Evolutionary conservation across 805 yeast genomes (phyloP), one percentile per base, ranked within the genome.

Genomic region (Wickerhamiella shivajii): DNA sequence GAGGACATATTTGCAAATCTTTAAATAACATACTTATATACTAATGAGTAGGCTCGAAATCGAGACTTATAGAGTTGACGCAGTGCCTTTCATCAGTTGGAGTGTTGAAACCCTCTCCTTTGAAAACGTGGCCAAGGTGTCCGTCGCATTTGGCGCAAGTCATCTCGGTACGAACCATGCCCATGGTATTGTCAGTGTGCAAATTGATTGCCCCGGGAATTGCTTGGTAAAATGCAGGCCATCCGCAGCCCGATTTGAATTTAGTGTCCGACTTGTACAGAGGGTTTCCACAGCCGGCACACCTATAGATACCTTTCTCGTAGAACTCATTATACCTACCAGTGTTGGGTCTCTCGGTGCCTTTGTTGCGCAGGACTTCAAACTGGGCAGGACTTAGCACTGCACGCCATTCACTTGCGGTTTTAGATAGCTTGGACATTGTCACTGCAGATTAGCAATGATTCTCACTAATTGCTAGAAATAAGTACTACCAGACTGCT

Each of bases 141-240:
- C 95, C 92, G 28, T 83, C 95, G 54, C 99, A 90, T 6, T 67
- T 64, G 9, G 74, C 61, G 52, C 99, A 90, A 41, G 77, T 64
- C 75, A 90, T 85, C 53, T 90, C 99, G 9, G 74, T 80, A 41
- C 98, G 66, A 10, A 60, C 62, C 90, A 77, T 84, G 0, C 97
- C 97, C 31, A 59, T 56, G 6, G 75, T 55, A 0, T 37, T 47
- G 53, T 90, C 98, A 13, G 60, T 64, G 38, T 66, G 56, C 9
- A 76, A 62, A 14, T 55, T 64, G 24, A 90, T 65, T 5, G 93
- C 65, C 0, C 84, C 85, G 0, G 93, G 92, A 24, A 80, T 60
- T 1, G 93, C 95, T 38, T 81, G 77, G 54, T 76, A 87, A 55
- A 90, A 90, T 0, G 95, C 85, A 1, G 98, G 98, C 98, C 98